These are phyloP conservation scores for Ustilago bromivora DNA, from an alignment of 1,284 basidiomycete species.

Conservation along the genomic window DNA sequence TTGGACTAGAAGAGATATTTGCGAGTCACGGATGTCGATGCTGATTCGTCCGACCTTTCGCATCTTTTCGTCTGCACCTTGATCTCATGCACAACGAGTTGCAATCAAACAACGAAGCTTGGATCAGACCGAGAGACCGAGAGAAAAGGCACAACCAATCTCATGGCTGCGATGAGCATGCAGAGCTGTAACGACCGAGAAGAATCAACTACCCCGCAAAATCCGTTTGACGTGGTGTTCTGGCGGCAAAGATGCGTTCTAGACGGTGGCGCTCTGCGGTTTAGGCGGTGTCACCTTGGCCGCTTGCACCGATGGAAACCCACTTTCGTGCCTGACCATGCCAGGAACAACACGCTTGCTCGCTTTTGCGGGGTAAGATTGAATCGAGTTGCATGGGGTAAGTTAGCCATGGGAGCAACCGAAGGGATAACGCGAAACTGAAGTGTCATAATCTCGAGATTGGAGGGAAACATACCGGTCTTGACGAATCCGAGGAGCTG, in stretches of 20 bases:
- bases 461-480: too few species aligned
- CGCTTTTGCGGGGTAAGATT: constrained; percentile 9
- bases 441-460: neutral
- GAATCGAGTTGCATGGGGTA: neutral
- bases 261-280: constrained; percentile 7
- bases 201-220: constrained; percentile 4
- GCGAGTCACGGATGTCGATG: constrained; percentile 3
- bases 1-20: neutral
- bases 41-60: constrained; percentile 8
- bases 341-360: constrained; percentile 7
- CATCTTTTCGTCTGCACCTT: neutral
- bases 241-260: neutral
- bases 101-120: constrained; percentile 2
- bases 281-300: constrained; percentile 9
- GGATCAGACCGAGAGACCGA: constrained; percentile 13
- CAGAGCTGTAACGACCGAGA: neutral
- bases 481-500: too few species aligned
- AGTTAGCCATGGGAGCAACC: neutral
- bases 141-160: constrained; percentile 1
- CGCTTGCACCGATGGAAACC: constrained; percentile 1
- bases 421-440: neutral
- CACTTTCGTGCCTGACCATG: neutral
- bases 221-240: neutral
- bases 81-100: neutral
- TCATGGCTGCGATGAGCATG: neutral